Base-by-base conservation (phyloP, 371 early-diverging fungal genomes). In the Dichotomocladium elegans region DNA sequence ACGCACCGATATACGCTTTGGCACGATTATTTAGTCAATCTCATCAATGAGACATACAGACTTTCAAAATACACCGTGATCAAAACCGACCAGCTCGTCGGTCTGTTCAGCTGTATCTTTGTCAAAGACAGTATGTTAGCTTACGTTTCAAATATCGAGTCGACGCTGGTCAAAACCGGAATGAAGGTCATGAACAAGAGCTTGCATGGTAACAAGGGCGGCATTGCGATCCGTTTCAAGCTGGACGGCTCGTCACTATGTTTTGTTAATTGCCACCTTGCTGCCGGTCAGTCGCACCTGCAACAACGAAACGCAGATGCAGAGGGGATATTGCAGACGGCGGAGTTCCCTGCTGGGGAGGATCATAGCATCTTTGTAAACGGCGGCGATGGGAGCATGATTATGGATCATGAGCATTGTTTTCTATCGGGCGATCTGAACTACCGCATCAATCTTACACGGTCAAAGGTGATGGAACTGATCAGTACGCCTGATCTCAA, bases 121-220 rank as follows among this genome's bases (percentile, higher is more conserved):
- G 75, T 88, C 9, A 70, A 73, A 30, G 63, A 78, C 3, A 57
- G 53, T 11, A 69, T 69, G 9, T 52, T 57, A 5, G 34, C 53
- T 9, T 69, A 66, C 6, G 57, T 71, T 7, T 40, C 40, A 0
- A 43, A 60, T n/a, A 51, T 57, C 10, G 63, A 67, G 5, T 64
- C 70, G 2, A 72, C 69, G 3, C 58, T 68, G 41, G 84, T 86
- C 41, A 91, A 91, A 72, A 94, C 94, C 0, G 93, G 94, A 3
- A 50, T 94, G 56, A 81, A 78, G 17, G 90, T 92, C 8, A 81
- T 80, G 55, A 68, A 65, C 10, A 68, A 63, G 47, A 65, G 68
- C 29, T 41, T 72, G 0, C 89, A 92, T 63, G 94, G 92, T 8
- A 94, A 92, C 71, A 94, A 94, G 82, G 94, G 94, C n/a, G 91